Percentiles rank a stretch among this genome's conserved stretches.
Conservation (phyloP, 352 stramenopile species). For the Phytophthora citrophthora region DNA sequence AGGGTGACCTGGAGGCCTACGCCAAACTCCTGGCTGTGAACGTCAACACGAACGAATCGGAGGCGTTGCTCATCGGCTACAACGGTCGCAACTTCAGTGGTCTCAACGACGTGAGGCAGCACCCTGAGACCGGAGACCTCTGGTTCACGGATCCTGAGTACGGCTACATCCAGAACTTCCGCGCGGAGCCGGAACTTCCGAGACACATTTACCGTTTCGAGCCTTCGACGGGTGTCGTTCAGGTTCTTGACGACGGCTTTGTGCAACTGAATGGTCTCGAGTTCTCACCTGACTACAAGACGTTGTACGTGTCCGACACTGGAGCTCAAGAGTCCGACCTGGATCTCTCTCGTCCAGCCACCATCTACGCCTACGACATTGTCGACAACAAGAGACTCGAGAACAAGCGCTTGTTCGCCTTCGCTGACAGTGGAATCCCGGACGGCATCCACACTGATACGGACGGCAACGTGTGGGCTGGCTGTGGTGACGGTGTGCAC, state of each 20-base stretch:
- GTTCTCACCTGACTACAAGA: constrained; percentile 34
- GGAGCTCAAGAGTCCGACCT: constrained; percentile 22
- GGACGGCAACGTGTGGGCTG: constrained; percentile 23
- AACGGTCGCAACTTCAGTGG: constrained; percentile 30
- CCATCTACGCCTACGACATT: constrained; percentile 31
- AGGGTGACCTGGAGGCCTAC: constrained; percentile 20
- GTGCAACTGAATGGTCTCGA: constrained; percentile 22
- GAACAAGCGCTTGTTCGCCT: constrained; percentile 23
- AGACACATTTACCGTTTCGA: constrained; percentile 31
- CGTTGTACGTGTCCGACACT: constrained; percentile 24
- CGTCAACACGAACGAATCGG: constrained; percentile 26
- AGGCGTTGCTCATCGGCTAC: constrained; percentile 20
- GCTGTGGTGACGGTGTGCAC: constrained; percentile 25
- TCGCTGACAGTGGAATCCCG: constrained; percentile 24
- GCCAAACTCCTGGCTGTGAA: constrained; percentile 22
- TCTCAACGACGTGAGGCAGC: constrained; percentile 29
- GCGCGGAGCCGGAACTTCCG: constrained; percentile 11
- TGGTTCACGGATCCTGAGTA: constrained; percentile 28
- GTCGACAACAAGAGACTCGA: constrained; percentile 19
- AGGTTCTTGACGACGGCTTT: constrained; percentile 22
- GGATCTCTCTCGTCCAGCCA: constrained; percentile 15
- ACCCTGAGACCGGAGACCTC: constrained; percentile 24
- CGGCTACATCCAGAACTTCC: constrained; percentile 26
- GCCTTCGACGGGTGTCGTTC: constrained; percentile 29
- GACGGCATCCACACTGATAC: constrained; percentile 26